Conservation (phyloP, 805 yeast species). For the Candida krabiensis region DNA sequence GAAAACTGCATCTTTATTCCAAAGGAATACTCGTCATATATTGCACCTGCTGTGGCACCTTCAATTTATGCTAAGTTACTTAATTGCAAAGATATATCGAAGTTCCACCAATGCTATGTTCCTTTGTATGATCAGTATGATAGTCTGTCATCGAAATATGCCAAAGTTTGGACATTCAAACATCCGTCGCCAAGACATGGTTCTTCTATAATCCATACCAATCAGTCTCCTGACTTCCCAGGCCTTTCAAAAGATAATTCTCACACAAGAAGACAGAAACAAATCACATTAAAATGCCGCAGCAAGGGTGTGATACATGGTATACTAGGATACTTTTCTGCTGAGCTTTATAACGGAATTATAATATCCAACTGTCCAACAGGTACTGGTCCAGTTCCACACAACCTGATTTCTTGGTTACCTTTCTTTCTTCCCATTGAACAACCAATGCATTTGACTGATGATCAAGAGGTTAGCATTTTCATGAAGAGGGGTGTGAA, state of each 20-base stretch:
- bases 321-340: constrained; percentile 70
- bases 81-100: constrained; percentile 7
- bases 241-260: constrained; percentile 9
- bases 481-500: constrained; percentile 48
- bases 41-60: constrained; percentile 71
- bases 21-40: constrained; percentile 51
- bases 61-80: constrained; percentile 40
- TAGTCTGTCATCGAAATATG: constrained; percentile 44
- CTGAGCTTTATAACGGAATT: constrained; percentile 62
- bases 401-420: constrained; percentile 61
- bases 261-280: constrained; percentile 25
- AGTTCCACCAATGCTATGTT: constrained; percentile 28
- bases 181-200: constrained; percentile 37
- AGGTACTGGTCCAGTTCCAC: constrained; percentile 35
- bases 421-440: constrained; percentile 65
- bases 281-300: constrained; percentile 40
- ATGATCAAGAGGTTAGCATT: constrained; percentile 54
- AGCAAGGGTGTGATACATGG: constrained; percentile 66
- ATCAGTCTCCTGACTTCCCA: background rate
- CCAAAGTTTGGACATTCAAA: constrained; percentile 59
- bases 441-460: constrained; percentile 50
- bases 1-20: constrained; percentile 62
- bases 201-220: constrained; percentile 5
- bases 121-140: constrained; percentile 37
- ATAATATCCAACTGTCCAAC: constrained; percentile 51